Conservation (phyloP, 108 stramenopile genomes). For the Fistulifera pelliculosa region DNA sequence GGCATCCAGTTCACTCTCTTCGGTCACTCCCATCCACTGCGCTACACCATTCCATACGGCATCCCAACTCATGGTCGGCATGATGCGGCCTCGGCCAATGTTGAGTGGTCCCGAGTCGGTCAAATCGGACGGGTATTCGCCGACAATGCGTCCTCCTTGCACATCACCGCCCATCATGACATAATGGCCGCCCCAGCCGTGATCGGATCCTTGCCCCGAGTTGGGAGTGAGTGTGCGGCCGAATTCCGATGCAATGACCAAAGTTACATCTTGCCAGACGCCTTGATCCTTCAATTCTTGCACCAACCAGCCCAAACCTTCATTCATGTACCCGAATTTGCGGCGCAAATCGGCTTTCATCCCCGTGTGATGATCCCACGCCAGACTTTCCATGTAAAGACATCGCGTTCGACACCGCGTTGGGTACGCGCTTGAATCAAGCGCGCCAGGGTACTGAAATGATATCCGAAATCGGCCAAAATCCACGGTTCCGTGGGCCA, state of each 20-base stretch:
- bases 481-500: constrained; percentile 6
- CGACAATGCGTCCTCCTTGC: constrained; percentile 44
- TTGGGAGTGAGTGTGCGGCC: constrained; percentile 63
- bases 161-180: constrained; percentile 44
- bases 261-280: constrained; percentile 30
- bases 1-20: background rate
- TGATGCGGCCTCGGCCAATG: constrained; percentile 44
- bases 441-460: constrained; percentile 21
- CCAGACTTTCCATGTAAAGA: constrained; percentile 46
- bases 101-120: constrained; percentile 20
- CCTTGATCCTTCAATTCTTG: constrained; percentile 23
- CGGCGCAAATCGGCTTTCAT: constrained; percentile 13
- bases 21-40: constrained; percentile 13
- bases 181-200: constrained; percentile 60
- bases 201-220: constrained; percentile 49
- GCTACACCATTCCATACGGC: constrained; percentile 28
- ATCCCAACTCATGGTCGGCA: constrained; percentile 71
- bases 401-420: constrained; percentile 45
- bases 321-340: constrained; percentile 15
- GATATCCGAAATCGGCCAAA: constrained; percentile 1
- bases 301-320: constrained; percentile 20
- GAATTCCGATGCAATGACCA: constrained; percentile 55
- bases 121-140: constrained; percentile 45
- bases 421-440: constrained; percentile 25
- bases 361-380: constrained; percentile 49